Base-by-base conservation (phyloP, 352 stramenopile genomes). In the Phytopythium kandeliae region DNA sequence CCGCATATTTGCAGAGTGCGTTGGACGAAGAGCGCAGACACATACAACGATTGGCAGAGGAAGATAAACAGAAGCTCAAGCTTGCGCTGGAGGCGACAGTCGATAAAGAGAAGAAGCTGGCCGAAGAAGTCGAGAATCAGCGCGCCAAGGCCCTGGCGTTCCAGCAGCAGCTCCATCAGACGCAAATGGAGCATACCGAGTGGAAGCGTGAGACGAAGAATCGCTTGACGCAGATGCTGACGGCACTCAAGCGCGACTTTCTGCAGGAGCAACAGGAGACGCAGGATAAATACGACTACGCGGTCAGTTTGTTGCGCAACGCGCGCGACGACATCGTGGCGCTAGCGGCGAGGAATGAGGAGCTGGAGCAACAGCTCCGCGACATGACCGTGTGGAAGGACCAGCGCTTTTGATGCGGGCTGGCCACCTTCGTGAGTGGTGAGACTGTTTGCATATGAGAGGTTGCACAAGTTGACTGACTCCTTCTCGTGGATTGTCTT, bases 41-140 rank as follows among this genome's bases (percentile, higher is more conserved):
- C 30, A 69, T 91, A n/a, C 73, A 92, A 31, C 48, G 57, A 8
- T 58, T 85, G 35, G 76, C 74, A 1, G 74, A 87, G 24, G 60
- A 80, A 22, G 76, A 89, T 35, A 87, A 85, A 56, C 56, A 74
- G 28, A 62, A 59, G 35, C 57, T 91, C 1, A 57, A 74, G 24
- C 45, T 75, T 8, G 66, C 71, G 19, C 42, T 89, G 15, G 53
- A 69, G 8, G 73, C 66, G 6, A 86, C 78, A 1, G 67, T 67
- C 10, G 76, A 89, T 54, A 92, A 91, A 48, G 78, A 91, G 50
- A 87, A 94, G 46, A 78, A 90, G 42, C 63, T 92, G 8, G 63
- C 74, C 2, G 75, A 89, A 19, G 80, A 91, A 60, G 78, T 91
- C 2, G 78, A 89, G 43, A 63, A 41, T 0, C 79, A 90, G 65